Evolutionary conservation across 1,284 basidiomycete genomes (phyloP).

Genomic region (Ustilago shanxiensis): DNA sequence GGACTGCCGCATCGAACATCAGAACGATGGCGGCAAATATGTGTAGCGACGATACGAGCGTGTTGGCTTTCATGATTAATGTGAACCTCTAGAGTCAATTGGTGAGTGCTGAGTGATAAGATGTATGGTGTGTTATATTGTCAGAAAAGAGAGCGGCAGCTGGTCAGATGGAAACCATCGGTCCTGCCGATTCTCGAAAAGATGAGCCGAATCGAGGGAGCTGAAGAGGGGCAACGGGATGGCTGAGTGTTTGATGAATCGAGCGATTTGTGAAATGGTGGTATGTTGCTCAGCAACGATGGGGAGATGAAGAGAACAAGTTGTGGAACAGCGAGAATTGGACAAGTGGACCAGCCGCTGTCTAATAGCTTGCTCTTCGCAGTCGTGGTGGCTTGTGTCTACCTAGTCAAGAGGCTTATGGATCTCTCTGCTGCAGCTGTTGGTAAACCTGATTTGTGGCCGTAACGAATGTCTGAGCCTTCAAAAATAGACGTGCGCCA

Average conservation of each 20-base stretch:
- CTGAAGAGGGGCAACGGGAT: not conserved
- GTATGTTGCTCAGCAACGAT: not conserved
- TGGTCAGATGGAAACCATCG: slow-evolving; percentile 1
- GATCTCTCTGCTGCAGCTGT: too few relatives aligned
- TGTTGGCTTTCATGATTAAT: slow-evolving; percentile 6
- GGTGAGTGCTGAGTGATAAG: too few relatives aligned
- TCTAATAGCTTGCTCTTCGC: not conserved
- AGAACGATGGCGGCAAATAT: slow-evolving; percentile 7
- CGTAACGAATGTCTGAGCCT: not conserved
- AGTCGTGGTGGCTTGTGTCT: not conserved
- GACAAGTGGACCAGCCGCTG: slow-evolving; percentile 1
- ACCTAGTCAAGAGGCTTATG: too few relatives aligned
- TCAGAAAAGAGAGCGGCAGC: not conserved
- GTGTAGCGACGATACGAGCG: slow-evolving; percentile 6
- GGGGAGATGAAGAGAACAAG: not conserved
- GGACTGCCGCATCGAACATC: not conserved
- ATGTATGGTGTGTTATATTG: too few relatives aligned
- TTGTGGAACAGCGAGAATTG: not conserved
- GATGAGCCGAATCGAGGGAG: not conserved
- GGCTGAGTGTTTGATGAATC: not conserved
- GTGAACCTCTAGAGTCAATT: too few relatives aligned
- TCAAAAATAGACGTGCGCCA: not conserved
- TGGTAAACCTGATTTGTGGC: too few relatives aligned
- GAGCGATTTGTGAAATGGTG: too few relatives aligned
- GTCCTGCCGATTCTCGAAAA: slow-evolving; percentile 15